Conservation (phyloP, 306 rosid genomes). For the Mimosa pudica region DNA sequence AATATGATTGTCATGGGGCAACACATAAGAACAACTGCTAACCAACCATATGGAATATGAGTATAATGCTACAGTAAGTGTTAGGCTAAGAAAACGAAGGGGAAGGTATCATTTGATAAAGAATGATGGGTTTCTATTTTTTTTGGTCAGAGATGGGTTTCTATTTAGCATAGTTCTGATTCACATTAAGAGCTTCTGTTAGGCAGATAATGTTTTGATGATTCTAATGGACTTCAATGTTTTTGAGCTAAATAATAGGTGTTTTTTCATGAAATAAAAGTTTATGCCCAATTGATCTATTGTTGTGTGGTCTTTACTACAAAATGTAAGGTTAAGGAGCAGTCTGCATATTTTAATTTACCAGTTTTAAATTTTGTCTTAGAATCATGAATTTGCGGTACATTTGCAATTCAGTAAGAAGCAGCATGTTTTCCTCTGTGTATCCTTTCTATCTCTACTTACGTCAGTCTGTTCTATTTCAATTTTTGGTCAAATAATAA, state of each 20-base stretch:
- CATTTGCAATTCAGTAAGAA: slow-evolving; percentile 19
- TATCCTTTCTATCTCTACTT: slow-evolving; percentile 3
- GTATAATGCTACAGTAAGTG: neutral
- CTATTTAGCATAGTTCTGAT: neutral
- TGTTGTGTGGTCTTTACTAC: neutral
- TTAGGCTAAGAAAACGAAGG: neutral
- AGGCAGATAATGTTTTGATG: neutral
- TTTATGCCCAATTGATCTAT: neutral
- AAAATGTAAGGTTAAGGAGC: slow-evolving; percentile 9
- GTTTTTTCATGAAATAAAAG: neutral
- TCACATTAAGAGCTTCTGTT: neutral
- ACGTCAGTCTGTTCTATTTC: neutral
- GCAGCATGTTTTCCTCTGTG: neutral
- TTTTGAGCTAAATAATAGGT: neutral
- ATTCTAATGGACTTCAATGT: neutral
- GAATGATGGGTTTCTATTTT: neutral
- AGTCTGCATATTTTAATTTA: neutral
- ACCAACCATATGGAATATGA: neutral
- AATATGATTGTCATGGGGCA: neutral
- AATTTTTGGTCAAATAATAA: neutral
- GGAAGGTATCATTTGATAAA: neutral
- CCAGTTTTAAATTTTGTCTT: slow-evolving; percentile 8
- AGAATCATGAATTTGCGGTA: slow-evolving; percentile 17
- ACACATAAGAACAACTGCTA: neutral
- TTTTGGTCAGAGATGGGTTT: neutral